Conservation (phyloP, 495 filamentous ascomycete genomes). For the Tuber melanosporum region DNA sequence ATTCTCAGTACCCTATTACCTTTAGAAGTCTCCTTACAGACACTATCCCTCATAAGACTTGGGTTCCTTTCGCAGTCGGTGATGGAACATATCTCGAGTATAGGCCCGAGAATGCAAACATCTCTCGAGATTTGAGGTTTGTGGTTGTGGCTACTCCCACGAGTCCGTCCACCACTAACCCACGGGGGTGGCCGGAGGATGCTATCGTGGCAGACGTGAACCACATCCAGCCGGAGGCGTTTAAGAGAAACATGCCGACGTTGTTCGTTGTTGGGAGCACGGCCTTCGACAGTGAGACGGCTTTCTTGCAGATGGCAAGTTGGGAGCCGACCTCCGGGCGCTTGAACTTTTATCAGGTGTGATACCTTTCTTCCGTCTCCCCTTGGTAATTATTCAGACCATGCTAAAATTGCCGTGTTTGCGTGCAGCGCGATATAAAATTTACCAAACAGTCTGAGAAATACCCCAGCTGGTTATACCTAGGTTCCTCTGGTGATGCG, state of each 20-base stretch:
- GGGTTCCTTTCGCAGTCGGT: constrained; percentile 9
- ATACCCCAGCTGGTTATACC: constrained; percentile 11
- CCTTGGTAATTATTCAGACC: not conserved
- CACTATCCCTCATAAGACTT: constrained; percentile 7
- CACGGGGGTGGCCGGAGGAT: not conserved
- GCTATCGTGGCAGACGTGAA: constrained; percentile 1
- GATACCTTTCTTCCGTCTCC: not conserved
- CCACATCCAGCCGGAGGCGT: constrained; percentile 3
- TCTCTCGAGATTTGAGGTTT: constrained; percentile 6
- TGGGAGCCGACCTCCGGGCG: not conserved
- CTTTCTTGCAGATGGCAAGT: constrained; percentile 11
- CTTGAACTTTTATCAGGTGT: constrained; percentile 20
- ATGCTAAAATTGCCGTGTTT: not conserved
- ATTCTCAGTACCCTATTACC: constrained; percentile 2
- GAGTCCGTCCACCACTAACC: not conserved
- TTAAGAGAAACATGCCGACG: constrained; percentile 4
- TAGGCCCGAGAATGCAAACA: not conserved
- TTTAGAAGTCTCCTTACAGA: not conserved
- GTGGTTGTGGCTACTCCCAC: constrained; percentile 7
- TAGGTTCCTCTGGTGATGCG: constrained; percentile 13
- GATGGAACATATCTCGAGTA: constrained; percentile 8
- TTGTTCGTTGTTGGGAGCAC: constrained; percentile 8
- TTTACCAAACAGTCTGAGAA: not conserved
- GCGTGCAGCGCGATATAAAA: not conserved
- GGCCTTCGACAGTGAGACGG: constrained; percentile 1